These are phyloP conservation scores for Austroboletus niveus DNA, from an alignment of 1,284 basidiomycete genomes.

Conservation along the genomic window DNA sequence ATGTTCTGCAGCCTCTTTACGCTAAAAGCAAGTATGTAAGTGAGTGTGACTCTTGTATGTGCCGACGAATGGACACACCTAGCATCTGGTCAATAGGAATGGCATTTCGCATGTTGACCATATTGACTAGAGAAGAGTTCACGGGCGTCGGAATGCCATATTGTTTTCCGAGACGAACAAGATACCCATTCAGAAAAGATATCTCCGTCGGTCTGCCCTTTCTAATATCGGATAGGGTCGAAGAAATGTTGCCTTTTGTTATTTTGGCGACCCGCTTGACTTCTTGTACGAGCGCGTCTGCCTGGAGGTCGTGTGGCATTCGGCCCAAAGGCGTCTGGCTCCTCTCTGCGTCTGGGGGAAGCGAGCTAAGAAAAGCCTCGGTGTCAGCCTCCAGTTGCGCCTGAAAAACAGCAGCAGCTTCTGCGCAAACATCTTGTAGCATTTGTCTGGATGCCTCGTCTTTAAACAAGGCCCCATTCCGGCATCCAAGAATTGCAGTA, in stretches of 20 bases:
- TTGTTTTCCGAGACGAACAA: constrained; percentile 62
- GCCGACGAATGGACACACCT: constrained; percentile 10
- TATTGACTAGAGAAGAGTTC: constrained; percentile 59
- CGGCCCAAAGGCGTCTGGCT: constrained; percentile 35
- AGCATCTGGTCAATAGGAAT: constrained; percentile 47
- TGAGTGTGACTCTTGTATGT: constrained; percentile 1
- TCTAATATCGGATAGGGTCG: constrained; percentile 74
- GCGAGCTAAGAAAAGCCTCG: constrained; percentile 35
- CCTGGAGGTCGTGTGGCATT: constrained; percentile 43
- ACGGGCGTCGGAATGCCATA: constrained; percentile 64
- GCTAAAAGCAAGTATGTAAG: too few relatives aligned
- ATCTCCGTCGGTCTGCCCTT: constrained; percentile 69
- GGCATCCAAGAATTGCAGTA: constrained; percentile 78
- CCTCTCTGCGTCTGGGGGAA: constrained; percentile 30
- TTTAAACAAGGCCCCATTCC: constrained; percentile 73
- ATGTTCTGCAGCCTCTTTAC: too few relatives aligned
- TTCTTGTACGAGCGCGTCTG: constrained; percentile 45
- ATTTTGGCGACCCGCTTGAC: constrained; percentile 52
- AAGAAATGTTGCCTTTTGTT: constrained; percentile 69
- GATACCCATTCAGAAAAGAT: constrained; percentile 85
- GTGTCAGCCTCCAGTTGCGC: constrained; percentile 49
- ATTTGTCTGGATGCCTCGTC: constrained; percentile 44
- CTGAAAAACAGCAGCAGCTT: constrained; percentile 60
- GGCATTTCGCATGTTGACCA: constrained; percentile 52
- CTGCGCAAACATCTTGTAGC: constrained; percentile 50